Conservation (phyloP, 768 basidiomycete species). For the Psilocybe tampanensis region DNA sequence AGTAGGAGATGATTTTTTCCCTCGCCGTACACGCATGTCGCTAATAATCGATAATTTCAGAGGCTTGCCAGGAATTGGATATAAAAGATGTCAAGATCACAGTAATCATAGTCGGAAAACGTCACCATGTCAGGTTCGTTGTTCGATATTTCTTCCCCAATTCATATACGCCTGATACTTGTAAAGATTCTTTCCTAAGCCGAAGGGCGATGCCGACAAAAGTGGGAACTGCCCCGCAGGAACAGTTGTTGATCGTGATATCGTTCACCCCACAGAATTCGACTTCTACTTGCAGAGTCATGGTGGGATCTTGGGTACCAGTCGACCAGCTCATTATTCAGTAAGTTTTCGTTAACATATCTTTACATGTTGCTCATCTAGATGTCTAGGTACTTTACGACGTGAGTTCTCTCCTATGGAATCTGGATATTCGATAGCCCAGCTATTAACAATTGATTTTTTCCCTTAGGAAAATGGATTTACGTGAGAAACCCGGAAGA, state of each 20-base stretch:
- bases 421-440: no score
- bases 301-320: conserved; percentile 78
- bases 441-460: neutral
- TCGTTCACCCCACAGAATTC: conserved; percentile 73
- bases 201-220: conserved; percentile 51
- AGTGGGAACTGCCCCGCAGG: conserved; percentile 83
- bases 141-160: neutral
- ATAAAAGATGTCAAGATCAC: conserved; percentile 67
- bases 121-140: conserved; percentile 58
- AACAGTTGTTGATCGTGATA: conserved; percentile 78
- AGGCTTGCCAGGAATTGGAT: conserved; percentile 58
- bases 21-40: neutral
- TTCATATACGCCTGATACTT: neutral
- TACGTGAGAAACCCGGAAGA: conserved; percentile 43
- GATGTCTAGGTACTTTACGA: conserved; percentile 42
- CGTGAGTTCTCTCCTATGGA: conserved; percentile 19
- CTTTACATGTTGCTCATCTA: neutral
- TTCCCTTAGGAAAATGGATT: conserved; percentile 53
- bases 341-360: conserved; percentile 6
- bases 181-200: conserved; percentile 37
- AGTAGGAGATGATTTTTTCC: conserved; percentile 35
- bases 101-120: conserved; percentile 78
- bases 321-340: conserved; percentile 55
- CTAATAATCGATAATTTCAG: conserved; percentile 34
- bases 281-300: conserved; percentile 86